phyloP scores from a whole-genome alignment of 2,329 filamentous ascomycete genomes.

The Herpotrichia juniperi region DNA sequence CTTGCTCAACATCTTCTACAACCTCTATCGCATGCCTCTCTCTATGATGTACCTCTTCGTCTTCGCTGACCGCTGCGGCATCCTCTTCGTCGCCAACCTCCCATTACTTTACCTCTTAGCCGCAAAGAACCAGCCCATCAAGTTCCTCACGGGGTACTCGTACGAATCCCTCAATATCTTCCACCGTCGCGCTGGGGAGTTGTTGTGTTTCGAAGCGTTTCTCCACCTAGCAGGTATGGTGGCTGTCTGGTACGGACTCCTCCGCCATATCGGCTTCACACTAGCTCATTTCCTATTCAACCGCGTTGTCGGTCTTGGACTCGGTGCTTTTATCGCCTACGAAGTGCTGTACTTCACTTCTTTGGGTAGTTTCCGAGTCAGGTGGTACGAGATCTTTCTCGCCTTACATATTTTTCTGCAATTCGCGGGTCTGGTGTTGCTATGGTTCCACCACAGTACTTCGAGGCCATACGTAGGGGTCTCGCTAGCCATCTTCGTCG shows the following conservation, averaged over 20 bases:
- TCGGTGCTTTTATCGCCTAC: constrained; percentile 63
- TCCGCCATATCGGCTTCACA: constrained; percentile 57
- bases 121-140: constrained; percentile 70
- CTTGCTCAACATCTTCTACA: constrained; percentile 63
- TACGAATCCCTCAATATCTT: constrained; percentile 72
- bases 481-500: constrained; percentile 61
- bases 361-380: constrained; percentile 63
- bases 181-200: constrained; percentile 67
- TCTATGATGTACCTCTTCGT: constrained; percentile 60
- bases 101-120: constrained; percentile 66
- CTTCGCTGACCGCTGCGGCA: constrained; percentile 63
- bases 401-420: constrained; percentile 65
- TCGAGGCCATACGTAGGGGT: constrained; percentile 60
- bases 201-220: constrained; percentile 65
- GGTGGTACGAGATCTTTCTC: constrained; percentile 69
- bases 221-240: constrained; percentile 64
- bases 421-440: constrained; percentile 58
- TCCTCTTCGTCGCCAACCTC: constrained; percentile 59
- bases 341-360: constrained; percentile 68
- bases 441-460: constrained; percentile 65
- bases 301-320: constrained; percentile 59
- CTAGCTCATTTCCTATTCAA: constrained; percentile 59
- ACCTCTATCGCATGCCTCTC: constrained; percentile 59
- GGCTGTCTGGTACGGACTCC: constrained; percentile 58
- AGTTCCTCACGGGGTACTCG: constrained; percentile 65